A percentile compares a stretch with the other conserved stretches of the same genome.
Conservation (phyloP, 2,329 filamentous ascomycete species). For the Rhinocladiella mackenziei region DNA sequence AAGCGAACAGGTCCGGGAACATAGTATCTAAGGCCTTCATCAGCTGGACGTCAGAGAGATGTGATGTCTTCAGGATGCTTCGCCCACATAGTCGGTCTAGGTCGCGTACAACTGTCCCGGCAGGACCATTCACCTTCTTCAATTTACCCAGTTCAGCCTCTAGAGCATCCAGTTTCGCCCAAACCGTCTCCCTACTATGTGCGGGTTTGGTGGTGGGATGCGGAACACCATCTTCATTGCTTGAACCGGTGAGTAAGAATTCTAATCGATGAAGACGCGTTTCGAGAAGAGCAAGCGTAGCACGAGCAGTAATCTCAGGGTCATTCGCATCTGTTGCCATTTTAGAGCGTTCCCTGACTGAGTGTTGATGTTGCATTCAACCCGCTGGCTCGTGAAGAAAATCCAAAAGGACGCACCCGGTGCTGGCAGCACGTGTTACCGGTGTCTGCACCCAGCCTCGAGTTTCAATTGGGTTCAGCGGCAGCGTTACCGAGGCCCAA, state of each 20-base stretch:
- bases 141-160: conserved; percentile 40
- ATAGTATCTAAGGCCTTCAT: conserved; percentile 7
- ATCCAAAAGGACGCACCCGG: no score
- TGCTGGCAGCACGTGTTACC: no score
- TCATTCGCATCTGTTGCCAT: conserved; percentile 16
- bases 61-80: not conserved
- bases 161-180: conserved; percentile 38
- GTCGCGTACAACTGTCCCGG: conserved; percentile 36
- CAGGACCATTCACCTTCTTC: conserved; percentile 32
- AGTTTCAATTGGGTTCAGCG: not conserved
- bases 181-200: conserved; percentile 38
- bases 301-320: conserved; percentile 19
- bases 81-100: conserved; percentile 41
- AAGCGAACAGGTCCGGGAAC: conserved; percentile 18
- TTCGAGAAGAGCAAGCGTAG: conserved; percentile 37
- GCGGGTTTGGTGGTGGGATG: conserved; percentile 35
- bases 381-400: no score
- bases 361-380: no score
- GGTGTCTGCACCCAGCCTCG: not conserved
- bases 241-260: conserved; percentile 43
- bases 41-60: conserved; percentile 2
- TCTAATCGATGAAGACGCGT: conserved; percentile 43
- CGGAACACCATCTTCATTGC: conserved; percentile 40
- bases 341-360: not conserved
- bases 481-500: not conserved